Evolutionary conservation across 495 filamentous ascomycete species (phyloP).

Genomic region (Aspergillus bridgeri): DNA sequence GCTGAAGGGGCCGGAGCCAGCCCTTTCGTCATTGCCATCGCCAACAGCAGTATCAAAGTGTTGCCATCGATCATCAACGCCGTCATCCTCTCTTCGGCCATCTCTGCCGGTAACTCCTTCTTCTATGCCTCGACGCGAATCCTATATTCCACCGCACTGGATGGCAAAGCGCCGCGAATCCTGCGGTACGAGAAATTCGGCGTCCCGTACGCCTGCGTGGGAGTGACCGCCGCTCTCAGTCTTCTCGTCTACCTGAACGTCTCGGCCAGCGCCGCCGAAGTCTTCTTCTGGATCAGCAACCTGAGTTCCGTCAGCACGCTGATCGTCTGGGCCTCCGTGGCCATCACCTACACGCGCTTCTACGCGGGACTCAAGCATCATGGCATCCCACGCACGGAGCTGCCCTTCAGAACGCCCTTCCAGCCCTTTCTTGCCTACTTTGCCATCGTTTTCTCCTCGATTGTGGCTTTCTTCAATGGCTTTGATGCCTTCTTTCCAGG

Average conservation of each 20-base stretch:
- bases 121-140: conserved; percentile 69
- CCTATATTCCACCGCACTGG: conserved; percentile 63
- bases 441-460: conserved; percentile 43
- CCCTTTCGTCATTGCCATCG: conserved; percentile 48
- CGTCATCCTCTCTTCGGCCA: conserved; percentile 60
- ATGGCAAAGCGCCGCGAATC: conserved; percentile 58
- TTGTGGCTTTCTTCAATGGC: conserved; percentile 54
- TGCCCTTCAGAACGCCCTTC: conserved; percentile 48
- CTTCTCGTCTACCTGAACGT: conserved; percentile 32
- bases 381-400: conserved; percentile 34
- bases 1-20: conserved; percentile 1
- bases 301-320: conserved; percentile 50
- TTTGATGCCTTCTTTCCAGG: conserved; percentile 58
- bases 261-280: conserved; percentile 24
- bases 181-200: conserved; percentile 40
- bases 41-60: conserved; percentile 56
- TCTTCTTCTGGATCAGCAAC: conserved; percentile 52
- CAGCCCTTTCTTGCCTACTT: conserved; percentile 53
- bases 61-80: conserved; percentile 74
- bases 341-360: conserved; percentile 55
- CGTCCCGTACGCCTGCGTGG: conserved; percentile 39
- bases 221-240: conserved; percentile 20
- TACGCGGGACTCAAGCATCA: conserved; percentile 46
- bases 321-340: conserved; percentile 54
- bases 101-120: conserved; percentile 67